Evolutionary conservation across 179 eudicot genomes (phyloP).

Genomic region (Silene coronaria): DNA sequence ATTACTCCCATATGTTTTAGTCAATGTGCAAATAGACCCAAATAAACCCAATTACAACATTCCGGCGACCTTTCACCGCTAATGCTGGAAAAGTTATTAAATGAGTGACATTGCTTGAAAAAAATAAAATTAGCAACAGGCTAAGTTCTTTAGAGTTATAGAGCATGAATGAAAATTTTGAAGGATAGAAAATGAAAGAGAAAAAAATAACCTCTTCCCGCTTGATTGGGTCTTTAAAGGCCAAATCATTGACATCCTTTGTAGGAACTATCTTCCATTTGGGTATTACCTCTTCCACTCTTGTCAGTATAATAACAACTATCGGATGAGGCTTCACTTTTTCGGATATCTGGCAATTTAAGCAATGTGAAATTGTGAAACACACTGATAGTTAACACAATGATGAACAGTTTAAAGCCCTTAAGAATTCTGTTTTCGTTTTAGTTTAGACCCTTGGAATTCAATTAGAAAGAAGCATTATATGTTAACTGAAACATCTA

Average conservation of each 20-base stretch:
- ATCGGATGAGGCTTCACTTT: constrained; percentile 96
- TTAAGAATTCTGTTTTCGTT: too few species aligned
- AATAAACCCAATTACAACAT: too few species aligned
- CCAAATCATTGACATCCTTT: constrained; percentile 76
- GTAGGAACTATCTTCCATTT: constrained; percentile 98
- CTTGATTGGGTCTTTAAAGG: constrained; percentile 89
- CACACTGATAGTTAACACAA: background rate
- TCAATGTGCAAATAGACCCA: too few species aligned
- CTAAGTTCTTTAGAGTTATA: background rate
- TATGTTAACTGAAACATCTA: too few species aligned
- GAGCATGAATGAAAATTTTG: background rate
- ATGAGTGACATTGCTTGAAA: background rate
- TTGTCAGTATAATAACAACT: constrained; percentile 64
- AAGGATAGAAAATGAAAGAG: background rate
- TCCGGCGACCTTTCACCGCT: too few species aligned
- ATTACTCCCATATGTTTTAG: too few species aligned
- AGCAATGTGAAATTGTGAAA: background rate
- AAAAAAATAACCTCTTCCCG: constrained; percentile 58
- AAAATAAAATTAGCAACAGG: background rate
- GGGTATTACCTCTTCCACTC: constrained; percentile 83
- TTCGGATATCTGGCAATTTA: constrained; percentile 64
- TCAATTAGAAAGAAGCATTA: too few species aligned
- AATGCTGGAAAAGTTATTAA: background rate
- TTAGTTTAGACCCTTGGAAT: too few species aligned
- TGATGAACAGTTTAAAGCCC: too few species aligned